Evolutionary conservation across 495 filamentous ascomycete species (phyloP).

Genomic region (Bryoglossum gracile): DNA sequence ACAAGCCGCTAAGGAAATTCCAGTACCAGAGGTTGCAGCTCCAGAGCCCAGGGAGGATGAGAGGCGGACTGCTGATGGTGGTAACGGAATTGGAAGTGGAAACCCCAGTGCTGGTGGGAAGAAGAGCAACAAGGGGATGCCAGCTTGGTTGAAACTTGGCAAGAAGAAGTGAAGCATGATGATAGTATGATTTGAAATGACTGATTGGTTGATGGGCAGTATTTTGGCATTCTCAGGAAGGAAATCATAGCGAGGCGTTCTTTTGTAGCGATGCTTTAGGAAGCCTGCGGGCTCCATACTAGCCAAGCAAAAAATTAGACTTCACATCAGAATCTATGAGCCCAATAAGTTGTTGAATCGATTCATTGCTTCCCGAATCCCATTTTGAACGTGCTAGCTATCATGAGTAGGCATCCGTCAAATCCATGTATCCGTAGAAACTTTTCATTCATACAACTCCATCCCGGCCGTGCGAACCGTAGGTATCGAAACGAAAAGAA

Average conservation of each 20-base stretch:
- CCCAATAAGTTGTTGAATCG: conserved; percentile 1
- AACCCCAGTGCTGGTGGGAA: conserved; percentile 28
- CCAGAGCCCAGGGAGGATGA: conserved; percentile 38
- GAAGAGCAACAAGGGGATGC: conserved; percentile 42
- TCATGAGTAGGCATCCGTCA: conserved; percentile 19
- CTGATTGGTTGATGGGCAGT: background rate
- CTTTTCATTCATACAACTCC: conserved; percentile 20
- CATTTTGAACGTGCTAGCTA: conserved; percentile 17
- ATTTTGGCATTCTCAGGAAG: conserved; percentile 9
- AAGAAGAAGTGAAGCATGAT: conserved; percentile 39
- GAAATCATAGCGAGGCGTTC: conserved; percentile 26
- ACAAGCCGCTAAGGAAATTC: conserved; percentile 57
- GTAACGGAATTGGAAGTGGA: conserved; percentile 28
- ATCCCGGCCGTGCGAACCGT: conserved; percentile 16
- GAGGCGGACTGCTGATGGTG: conserved; percentile 4
- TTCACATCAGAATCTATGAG: background rate
- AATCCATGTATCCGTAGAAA: conserved; percentile 17
- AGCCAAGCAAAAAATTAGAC: too few relatives aligned
- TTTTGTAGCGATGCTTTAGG: too few relatives aligned
- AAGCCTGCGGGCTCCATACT: too few relatives aligned
- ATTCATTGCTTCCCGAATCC: conserved; percentile 18
- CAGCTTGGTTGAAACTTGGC: conserved; percentile 62
- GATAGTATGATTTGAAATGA: conserved; percentile 3
- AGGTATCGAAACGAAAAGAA: conserved; percentile 17
- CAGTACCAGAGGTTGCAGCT: conserved; percentile 35